Base-by-base conservation (phyloP, 768 basidiomycete species). In the Hebeloma cylindrosporum region DNA sequence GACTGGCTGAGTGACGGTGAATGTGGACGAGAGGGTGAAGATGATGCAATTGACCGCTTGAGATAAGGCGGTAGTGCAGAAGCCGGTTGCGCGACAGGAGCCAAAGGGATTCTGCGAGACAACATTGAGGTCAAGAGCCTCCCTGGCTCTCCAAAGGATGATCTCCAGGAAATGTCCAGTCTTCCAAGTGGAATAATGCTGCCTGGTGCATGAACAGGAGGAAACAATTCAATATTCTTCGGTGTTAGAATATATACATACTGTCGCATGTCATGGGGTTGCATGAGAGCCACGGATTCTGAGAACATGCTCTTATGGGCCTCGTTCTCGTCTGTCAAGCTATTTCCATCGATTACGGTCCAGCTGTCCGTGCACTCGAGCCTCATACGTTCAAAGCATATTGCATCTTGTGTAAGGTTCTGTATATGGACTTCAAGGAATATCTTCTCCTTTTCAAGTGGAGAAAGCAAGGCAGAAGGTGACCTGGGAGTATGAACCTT, bases 371-470 rank as follows among this genome's bases (percentile, higher is more conserved):
- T 75, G 37, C 80, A 78, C 45, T 91, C 88, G 44, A 97, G 80
- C 7, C 72, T 66, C 75, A 96, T 86, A n/a, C 76, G 78, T 52
- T 91, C 85, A 48, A 91, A 88, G 70, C 76, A 82, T 68, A 93
- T 76, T 2, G 84, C 74, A 10, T 83, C 81, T 42, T 80, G 77
- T 0, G 88, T 90, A 45, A 88, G 69, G 56, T 97, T 97, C 59
- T 95, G 92, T 8, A 95, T 83, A 58, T 95, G 90, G 3, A 95
- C 82, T 62, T 97, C 94, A 16, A 97, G 80, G 64, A 92, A 93
- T 25, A 95, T 75, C 51, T 90, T 90, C 36, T 88, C 82, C 43
- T 90, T 78, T 53, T 90, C 85, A 2, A 63, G 34, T 2, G 75
- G 63, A 5, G 81, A 77, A 21, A 93, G 68, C 8, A 81, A 50